Conservation (phyloP, 1,139 yeast species). For the Nakaseomyces nivariensis region DNA sequence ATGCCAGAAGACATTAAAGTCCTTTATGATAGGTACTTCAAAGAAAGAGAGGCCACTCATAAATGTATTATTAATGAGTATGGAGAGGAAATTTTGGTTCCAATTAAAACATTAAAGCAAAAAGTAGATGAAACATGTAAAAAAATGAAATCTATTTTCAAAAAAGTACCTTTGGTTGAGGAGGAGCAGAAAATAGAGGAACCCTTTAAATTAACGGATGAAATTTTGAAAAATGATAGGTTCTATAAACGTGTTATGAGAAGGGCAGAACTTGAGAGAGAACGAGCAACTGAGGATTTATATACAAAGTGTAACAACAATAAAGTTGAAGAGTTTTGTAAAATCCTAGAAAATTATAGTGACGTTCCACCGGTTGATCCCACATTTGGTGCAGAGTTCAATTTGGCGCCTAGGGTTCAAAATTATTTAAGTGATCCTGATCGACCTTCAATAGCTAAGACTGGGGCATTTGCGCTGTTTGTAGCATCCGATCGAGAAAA, state of each 20-base stretch:
- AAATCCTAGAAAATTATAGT: background rate
- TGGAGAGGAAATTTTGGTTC: background rate
- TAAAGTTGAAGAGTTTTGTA: background rate
- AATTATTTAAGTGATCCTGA: background rate
- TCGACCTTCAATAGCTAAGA: background rate
- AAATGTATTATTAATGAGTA: background rate
- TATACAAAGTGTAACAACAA: background rate
- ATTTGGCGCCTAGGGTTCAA: background rate
- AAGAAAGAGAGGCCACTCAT: background rate
- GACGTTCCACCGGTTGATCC: background rate
- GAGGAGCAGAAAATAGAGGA: background rate
- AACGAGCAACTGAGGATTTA: background rate
- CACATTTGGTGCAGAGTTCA: background rate
- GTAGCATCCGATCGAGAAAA: conserved; percentile 2
- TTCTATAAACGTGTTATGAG: background rate
- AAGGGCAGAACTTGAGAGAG: background rate
- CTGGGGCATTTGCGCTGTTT: background rate
- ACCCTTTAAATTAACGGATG: background rate
- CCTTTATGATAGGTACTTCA: background rate
- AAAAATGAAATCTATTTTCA: background rate
- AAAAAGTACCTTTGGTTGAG: background rate
- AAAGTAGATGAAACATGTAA: background rate
- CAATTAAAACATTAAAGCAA: background rate
- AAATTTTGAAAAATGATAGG: background rate
- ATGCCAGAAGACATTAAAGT: background rate